Conservation (phyloP, 768 basidiomycete species). For the Fomitopsis pulvina region DNA sequence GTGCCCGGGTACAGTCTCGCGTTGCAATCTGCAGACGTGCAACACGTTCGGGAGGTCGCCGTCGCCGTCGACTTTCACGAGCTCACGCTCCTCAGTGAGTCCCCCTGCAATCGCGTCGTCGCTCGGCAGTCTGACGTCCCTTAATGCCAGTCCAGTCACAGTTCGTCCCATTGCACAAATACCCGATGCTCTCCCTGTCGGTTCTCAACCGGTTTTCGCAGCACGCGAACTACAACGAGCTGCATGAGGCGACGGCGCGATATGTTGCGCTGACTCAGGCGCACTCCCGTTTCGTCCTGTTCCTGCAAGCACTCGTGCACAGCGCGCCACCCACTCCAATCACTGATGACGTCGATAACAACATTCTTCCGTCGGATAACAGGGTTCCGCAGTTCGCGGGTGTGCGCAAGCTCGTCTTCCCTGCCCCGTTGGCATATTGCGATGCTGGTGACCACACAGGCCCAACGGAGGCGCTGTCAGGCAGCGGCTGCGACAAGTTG, state of each 20-base stretch:
- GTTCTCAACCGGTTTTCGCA: slow-evolving; percentile 27
- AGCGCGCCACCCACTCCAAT: slow-evolving; percentile 43
- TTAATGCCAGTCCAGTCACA: slow-evolving; percentile 53
- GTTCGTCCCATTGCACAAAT: slow-evolving; percentile 55
- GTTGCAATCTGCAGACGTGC: slow-evolving; percentile 33
- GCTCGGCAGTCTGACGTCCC: not conserved
- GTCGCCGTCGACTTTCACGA: slow-evolving; percentile 52
- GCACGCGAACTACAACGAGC: slow-evolving; percentile 26
- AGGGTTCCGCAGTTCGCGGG: slow-evolving; percentile 22
- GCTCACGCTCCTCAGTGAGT: slow-evolving; percentile 61
- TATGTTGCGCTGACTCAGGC: slow-evolving; percentile 48
- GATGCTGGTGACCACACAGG: slow-evolving; percentile 3
- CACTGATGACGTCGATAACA: slow-evolving; percentile 24
- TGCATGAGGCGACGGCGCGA: slow-evolving; percentile 26
- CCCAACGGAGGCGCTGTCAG: not conserved
- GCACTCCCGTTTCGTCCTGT: slow-evolving; percentile 70
- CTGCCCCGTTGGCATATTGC: slow-evolving; percentile 59
- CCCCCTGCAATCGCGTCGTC: slow-evolving; percentile 6
- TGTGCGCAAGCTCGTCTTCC: slow-evolving; percentile 61
- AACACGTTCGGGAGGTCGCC: slow-evolving; percentile 38
- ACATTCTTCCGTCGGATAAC: slow-evolving; percentile 8
- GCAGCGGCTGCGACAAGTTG: slow-evolving; percentile 1
- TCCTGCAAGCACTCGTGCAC: slow-evolving; percentile 67
- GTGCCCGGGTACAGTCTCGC: slow-evolving; percentile 52
- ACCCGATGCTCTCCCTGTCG: slow-evolving; percentile 62